Percentiles rank a stretch among this genome's conserved stretches.
phyloP scores from a whole-genome alignment of 2,329 filamentous ascomycete genomes.

The Nemania diffusa region DNA sequence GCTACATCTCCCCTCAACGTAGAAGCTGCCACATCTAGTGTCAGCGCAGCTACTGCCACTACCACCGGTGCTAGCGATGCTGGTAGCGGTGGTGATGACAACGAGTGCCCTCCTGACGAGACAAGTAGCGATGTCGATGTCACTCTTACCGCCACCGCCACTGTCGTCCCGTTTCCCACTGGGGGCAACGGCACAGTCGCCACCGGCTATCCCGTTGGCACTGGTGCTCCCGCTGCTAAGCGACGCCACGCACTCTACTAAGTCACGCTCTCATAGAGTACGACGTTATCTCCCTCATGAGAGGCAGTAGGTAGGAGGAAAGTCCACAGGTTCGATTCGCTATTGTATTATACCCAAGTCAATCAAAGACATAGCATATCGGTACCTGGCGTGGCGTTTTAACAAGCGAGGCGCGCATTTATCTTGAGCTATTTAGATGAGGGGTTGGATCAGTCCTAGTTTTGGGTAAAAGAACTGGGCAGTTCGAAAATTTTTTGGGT shows the following conservation, averaged over 20 bases:
- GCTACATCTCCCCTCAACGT: slow-evolving; percentile 33
- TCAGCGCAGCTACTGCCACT: slow-evolving; percentile 22
- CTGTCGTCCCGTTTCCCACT: slow-evolving; percentile 55
- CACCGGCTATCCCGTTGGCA: slow-evolving; percentile 49
- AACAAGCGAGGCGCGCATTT: slow-evolving; percentile 19
- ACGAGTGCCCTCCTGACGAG: slow-evolving; percentile 42
- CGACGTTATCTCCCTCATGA: not conserved
- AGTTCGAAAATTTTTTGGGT: slow-evolving; percentile 10
- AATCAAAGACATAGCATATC: slow-evolving; percentile 19
- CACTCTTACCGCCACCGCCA: slow-evolving; percentile 50
- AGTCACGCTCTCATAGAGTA: not conserved
- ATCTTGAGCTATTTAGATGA: slow-evolving; percentile 22
- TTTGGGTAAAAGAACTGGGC: slow-evolving; percentile 20
- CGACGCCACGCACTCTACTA: slow-evolving; percentile 36
- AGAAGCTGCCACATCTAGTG: slow-evolving; percentile 19
- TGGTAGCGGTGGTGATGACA: slow-evolving; percentile 12
- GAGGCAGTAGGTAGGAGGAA: not conserved
- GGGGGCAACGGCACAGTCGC: slow-evolving; percentile 43
- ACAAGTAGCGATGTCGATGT: slow-evolving; percentile 44
- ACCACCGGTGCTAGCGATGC: not conserved
- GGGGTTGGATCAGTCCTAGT: slow-evolving; percentile 18
- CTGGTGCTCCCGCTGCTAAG: slow-evolving; percentile 19
- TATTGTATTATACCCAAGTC: slow-evolving; percentile 31
- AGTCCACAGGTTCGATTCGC: slow-evolving; percentile 15
- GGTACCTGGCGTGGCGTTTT: slow-evolving; percentile 26